Base-by-base conservation (phyloP, 441 rosid genomes). In the Eruca vesicaria region DNA sequence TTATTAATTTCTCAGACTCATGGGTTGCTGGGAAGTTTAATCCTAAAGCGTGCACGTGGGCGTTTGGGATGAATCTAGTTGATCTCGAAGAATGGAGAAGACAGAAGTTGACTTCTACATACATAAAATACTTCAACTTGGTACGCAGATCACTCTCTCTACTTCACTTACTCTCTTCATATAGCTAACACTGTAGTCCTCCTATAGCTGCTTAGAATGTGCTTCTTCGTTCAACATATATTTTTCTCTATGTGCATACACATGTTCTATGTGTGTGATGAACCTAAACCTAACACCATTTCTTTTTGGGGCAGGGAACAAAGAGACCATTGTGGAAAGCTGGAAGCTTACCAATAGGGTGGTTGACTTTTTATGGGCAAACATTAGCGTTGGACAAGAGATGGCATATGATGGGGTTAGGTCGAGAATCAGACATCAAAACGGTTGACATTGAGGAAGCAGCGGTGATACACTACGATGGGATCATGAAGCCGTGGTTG, bases 1-100 rank as follows among this genome's bases (percentile, higher is more conserved):
- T 87, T 21, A 73, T 95, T 23, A 82, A 95, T 81, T 88, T 95
- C 83, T 85, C 94, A 67, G 92, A 92, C 78, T 80, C 86, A 55
- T 86, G 82, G 77, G 83, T 91, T 64, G 78, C 84, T 11, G 75
- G 80, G 82, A 88, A 86, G 76, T 89, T 92, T 78, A 78, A 81
- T 75, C 76, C 81, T 36, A 78, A 79, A 67, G 78, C 93, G 65
- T 91, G 98, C 87, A 89, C 97, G 3, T 95, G 99, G 99, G 97
- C 92, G 5, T 92, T 90, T 72, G 99, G 99, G 20, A 82, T 93
- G 98, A 92, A 95, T 85, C 76, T 95, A 80, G 80, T 95, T 84
- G 92, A 89, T 80, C 87, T 93, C 63, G 68, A 71, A 63, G 86
- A 87, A 78, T 93, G 98, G 98, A 94, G 96, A 82, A 85, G 83